phyloP scores from a whole-genome alignment of 2,329 filamentous ascomycete genomes.

The Cercospora citrullina region DNA sequence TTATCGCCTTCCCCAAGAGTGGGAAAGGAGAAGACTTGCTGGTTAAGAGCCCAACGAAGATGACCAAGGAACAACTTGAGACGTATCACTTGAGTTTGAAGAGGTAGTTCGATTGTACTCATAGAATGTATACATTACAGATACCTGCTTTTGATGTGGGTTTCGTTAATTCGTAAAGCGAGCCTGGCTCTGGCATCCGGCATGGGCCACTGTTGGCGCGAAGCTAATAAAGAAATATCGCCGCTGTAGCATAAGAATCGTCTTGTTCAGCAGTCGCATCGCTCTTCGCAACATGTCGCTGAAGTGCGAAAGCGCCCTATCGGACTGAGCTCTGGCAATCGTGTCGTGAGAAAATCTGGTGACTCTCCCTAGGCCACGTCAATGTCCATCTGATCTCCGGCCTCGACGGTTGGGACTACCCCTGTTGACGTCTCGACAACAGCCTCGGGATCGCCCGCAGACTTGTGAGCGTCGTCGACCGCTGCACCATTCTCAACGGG shows the following conservation, averaged over 20 bases:
- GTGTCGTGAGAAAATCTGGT: background rate
- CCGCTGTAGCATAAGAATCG: background rate
- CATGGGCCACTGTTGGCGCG: background rate
- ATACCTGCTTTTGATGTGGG: constrained; percentile 5
- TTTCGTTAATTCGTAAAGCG: constrained; percentile 8
- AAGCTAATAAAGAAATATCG: background rate
- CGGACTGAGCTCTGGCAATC: background rate
- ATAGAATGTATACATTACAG: constrained; percentile 13
- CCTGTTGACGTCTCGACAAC: background rate
- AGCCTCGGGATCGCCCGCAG: background rate
- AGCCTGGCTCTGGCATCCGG: background rate
- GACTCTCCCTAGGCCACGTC: background rate
- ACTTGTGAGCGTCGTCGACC: background rate
- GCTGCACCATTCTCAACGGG: background rate
- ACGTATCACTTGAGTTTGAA: constrained; percentile 58
- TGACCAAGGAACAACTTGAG: constrained; percentile 61
- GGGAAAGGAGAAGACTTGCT: constrained; percentile 84
- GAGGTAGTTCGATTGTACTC: background rate
- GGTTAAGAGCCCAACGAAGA: constrained; percentile 71
- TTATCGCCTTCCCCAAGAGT: constrained; percentile 95
- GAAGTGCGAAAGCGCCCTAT: background rate
- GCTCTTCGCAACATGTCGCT: background rate
- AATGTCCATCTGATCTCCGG: background rate
- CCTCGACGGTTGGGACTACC: constrained; percentile 7
- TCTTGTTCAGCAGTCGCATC: background rate